These are phyloP conservation scores for Ascochyta koolunga DNA, from an alignment of 2,329 filamentous ascomycete species.

Conservation along the genomic window DNA sequence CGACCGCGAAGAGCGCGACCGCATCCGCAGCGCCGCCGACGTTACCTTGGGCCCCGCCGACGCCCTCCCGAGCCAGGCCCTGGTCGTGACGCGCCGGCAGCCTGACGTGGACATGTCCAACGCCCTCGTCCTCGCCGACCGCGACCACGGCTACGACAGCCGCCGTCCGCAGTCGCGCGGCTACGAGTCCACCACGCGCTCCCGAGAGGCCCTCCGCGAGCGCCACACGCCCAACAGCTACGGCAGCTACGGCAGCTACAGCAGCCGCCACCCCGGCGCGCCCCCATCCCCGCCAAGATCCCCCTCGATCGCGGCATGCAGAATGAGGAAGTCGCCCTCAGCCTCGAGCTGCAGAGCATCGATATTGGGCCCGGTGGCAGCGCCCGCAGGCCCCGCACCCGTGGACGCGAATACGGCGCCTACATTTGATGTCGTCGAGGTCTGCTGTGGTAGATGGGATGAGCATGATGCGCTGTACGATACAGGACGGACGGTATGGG, in stretches of 20 bases:
- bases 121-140: conserved; percentile 33
- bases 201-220: conserved; percentile 38
- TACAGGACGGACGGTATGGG: background rate
- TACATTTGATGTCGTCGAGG: background rate
- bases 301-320: conserved; percentile 53
- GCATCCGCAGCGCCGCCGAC: conserved; percentile 40
- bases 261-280: conserved; percentile 38
- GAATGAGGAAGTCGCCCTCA: conserved; percentile 62
- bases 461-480: background rate
- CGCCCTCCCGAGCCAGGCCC: conserved; percentile 31
- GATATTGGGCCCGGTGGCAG: conserved; percentile 50
- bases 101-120: conserved; percentile 16
- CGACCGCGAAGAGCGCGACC: conserved; percentile 42
- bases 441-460: background rate
- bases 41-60: conserved; percentile 27
- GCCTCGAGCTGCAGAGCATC: conserved; percentile 70
- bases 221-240: conserved; percentile 44
- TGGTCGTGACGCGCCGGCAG: conserved; percentile 35
- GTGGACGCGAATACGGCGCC: conserved; percentile 6
- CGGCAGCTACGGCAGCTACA: conserved; percentile 31
- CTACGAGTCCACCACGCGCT: conserved; percentile 27
- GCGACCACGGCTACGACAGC: conserved; percentile 14
- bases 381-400: conserved; percentile 24
- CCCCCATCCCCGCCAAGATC: conserved; percentile 76
- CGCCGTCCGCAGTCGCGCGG: conserved; percentile 41